phyloP scores from a whole-genome alignment of 805 yeast genomes.

The Ogataea methylovora region DNA sequence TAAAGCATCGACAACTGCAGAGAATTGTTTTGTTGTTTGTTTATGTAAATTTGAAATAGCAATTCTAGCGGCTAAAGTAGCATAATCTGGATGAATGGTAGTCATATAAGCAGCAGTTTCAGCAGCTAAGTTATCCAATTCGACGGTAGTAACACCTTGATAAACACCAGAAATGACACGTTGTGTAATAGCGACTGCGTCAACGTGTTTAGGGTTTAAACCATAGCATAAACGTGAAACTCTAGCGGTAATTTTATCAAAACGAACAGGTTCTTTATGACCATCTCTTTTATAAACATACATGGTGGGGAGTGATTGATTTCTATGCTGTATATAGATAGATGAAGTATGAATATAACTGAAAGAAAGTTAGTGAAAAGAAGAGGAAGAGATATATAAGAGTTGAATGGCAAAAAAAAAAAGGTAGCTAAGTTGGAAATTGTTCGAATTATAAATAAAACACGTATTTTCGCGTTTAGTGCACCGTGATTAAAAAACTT shows the following conservation, averaged over 20 bases:
- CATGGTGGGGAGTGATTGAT: conserved; percentile 38
- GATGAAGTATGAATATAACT: background rate
- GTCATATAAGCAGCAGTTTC: conserved; percentile 98
- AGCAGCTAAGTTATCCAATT: conserved; percentile 74
- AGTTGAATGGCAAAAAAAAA: background rate
- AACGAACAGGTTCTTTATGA: conserved; percentile 87
- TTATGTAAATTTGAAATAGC: conserved; percentile 93
- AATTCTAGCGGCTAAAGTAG: conserved; percentile 88
- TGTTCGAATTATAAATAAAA: too few species aligned
- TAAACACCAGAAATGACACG: conserved; percentile 93
- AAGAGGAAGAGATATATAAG: background rate
- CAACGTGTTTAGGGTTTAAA: conserved; percentile 83
- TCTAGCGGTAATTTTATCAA: conserved; percentile 94
- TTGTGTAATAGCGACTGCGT: conserved; percentile 93
- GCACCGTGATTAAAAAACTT: too few species aligned
- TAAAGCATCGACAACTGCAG: conserved; percentile 66
- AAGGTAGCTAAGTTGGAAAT: too few species aligned
- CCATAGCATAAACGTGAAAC: conserved; percentile 93
- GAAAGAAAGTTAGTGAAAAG: background rate
- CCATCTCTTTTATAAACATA: conserved; percentile 91
- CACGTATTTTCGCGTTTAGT: too few species aligned
- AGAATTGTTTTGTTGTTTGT: conserved; percentile 83
- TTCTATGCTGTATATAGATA: too few species aligned
- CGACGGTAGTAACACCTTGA: conserved; percentile 93
- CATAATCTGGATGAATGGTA: conserved; percentile 96